Evolutionary conservation across 1,139 yeast genomes (phyloP).

Genomic region (Suhomyces bribrorum): DNA sequence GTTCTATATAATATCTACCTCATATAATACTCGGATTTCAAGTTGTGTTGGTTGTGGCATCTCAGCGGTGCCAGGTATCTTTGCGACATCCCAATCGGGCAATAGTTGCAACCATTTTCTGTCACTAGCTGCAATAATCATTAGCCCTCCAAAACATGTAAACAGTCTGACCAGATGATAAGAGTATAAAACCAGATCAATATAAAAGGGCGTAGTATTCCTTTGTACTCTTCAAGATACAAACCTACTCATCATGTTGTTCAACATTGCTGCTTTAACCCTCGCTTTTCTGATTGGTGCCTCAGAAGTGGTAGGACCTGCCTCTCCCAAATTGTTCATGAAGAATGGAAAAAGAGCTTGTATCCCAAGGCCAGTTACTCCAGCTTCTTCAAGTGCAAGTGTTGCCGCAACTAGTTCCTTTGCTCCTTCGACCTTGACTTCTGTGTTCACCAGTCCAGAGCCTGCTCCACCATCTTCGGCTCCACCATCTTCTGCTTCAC

Average conservation of each 20-base stretch:
- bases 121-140: too few species aligned
- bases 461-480: not conserved
- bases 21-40: too few species aligned
- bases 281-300: not conserved
- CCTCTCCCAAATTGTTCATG: not conserved
- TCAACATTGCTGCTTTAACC: not conserved
- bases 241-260: not conserved
- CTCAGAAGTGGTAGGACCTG: not conserved
- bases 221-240: too few species aligned
- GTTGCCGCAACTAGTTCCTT: not conserved
- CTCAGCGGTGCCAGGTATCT: too few species aligned
- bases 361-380: not conserved
- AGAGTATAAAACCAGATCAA: too few species aligned
- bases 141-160: too few species aligned
- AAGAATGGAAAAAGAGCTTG: slow-evolving; percentile 1
- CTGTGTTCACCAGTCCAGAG: not conserved
- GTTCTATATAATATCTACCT: too few species aligned
- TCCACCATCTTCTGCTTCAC: slow-evolving; percentile 1
- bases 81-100: slow-evolving; percentile 1
- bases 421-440: not conserved
- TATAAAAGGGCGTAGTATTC: too few species aligned
- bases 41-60: too few species aligned
- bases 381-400: not conserved
- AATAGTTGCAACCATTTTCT: slow-evolving; percentile 4
- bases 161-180: not conserved